Base-by-base conservation (phyloP, 495 filamentous ascomycete genomes). In the Entonaema liquescens region DNA sequence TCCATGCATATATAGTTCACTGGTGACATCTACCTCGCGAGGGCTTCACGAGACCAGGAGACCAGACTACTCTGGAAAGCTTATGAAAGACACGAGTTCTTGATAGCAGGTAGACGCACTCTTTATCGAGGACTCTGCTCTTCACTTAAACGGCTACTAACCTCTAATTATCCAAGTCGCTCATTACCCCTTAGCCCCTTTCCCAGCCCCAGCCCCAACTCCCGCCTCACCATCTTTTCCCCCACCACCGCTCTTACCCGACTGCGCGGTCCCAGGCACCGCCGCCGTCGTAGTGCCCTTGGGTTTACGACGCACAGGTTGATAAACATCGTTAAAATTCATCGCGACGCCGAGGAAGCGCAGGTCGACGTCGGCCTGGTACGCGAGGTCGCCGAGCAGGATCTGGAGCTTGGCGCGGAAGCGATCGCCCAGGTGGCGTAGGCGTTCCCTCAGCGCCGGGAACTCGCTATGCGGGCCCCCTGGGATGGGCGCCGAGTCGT, bases 301-400 rank as follows among this genome's bases (percentile, higher is more conserved):
- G 44, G 82, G 78, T 77, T 89, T 86, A 79, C 88, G 83, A 64
- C 88, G 85, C 49, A 87, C 85, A 3, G 92, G 91, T 78, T 91
- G 85, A 80, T 98, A 98, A 7, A 97, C 93, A 78, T 98, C 94
- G 79, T 99, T 99, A 77, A 99, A 99, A 76, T 98, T 99, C 93
- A 99, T 97, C 21, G 95, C 92, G 53, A 97, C 92, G 9, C 91
- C 96, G 66, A 99, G 82, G 82, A 98, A 97, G 44, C 94, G 87
- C 91, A 99, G 94, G 72, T 98, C 95, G 65, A 92, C 89, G 78
- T 99, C 96, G 12, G 94, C 91, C 81, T 98, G 96, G 76, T 95
- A 93, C 8, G 92, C 89, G 64, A 99, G 77, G 79, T 98, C 96
- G 9, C 94, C 93, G 33, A 99, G 83, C 25, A 99, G 82, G 28